Base-by-base conservation (phyloP, 163 green algal species). In the Coccomyxa subellipsoidea region DNA sequence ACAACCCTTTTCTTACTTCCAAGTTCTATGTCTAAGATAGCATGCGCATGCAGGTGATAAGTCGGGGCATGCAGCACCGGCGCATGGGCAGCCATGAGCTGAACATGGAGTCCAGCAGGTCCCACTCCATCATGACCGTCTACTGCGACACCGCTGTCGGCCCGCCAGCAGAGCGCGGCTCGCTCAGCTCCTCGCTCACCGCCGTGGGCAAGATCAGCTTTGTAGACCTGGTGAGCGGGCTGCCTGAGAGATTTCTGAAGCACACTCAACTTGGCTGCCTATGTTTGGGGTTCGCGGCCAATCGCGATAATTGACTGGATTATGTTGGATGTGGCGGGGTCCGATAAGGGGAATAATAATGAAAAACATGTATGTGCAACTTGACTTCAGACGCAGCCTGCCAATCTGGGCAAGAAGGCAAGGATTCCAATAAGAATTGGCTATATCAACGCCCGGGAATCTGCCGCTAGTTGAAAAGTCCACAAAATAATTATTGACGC, bases 21-120 rank as follows among this genome's bases (percentile, higher is more conserved):
- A n/a, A n/a, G n/a, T n/a, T n/a, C n/a, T n/a, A n/a, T n/a, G n/a
- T n/a, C n/a, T n/a, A n/a, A n/a, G n/a, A n/a, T 59, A 18, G 47
- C 47, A 59, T 59, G 47, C 23, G 47, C 47, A 59, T 23, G 36
- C 82, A 94, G 89, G 90, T 96, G 27, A 90, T 96, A 69, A 88
- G 89, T 78, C 86, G 85, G 4, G 94, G 92, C 78, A 92, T 96
- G 89, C 76, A 54, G 0, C 83, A 90, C 54, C 81, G 89, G 6
- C 85, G 92, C 40, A 92, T 95, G 59, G 93, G 93, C 82, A 91
- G 85, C 69, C 95, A 98, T 80, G 87, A 93, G 83, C 91, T 98
- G 15, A 98, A 98, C 89, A 87, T 93, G 79, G 93, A 97, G 87
- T 93, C 83, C 59, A 93, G 85, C 77, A 89, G 94, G 79, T 93